Conservation (phyloP, 1,139 yeast genomes). For the Zygosaccharomyces sapae region DNA sequence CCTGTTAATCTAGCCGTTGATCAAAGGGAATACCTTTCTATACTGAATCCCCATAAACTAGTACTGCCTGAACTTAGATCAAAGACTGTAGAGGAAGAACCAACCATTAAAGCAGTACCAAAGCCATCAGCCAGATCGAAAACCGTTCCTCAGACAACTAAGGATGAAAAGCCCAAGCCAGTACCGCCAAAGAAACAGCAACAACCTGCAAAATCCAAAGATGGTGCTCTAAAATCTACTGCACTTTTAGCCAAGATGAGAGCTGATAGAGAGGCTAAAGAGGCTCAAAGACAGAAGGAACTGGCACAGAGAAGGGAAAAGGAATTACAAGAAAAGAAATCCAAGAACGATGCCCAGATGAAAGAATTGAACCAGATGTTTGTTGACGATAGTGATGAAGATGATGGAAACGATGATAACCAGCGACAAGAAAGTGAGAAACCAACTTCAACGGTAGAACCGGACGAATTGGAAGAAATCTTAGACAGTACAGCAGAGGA, state of each 20-base stretch:
- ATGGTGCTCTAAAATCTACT: conserved; percentile 32
- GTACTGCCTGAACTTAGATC: conserved; percentile 8
- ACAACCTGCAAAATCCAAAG: conserved; percentile 12
- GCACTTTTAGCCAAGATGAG: conserved; percentile 35
- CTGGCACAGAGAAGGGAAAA: conserved; percentile 26
- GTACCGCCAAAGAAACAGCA: conserved; percentile 6
- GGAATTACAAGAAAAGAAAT: conserved; percentile 18
- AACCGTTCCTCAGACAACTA: conserved; percentile 15
- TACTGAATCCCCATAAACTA: conserved; percentile 23
- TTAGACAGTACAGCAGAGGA: conserved; percentile 36
- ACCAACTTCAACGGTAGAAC: conserved; percentile 8
- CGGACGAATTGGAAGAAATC: conserved; percentile 28
- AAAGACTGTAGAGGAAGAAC: conserved; percentile 12
- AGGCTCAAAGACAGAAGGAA: conserved; percentile 30
- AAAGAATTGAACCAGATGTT: conserved; percentile 31
- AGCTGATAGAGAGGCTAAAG: conserved; percentile 33
- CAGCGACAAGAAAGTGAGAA: conserved; percentile 2
- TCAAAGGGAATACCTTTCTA: conserved; percentile 21
- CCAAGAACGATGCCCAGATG: conserved; percentile 30
- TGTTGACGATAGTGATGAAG: conserved; percentile 31
- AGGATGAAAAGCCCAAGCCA: background rate
- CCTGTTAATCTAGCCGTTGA: conserved; percentile 23
- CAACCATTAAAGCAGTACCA: conserved; percentile 1
- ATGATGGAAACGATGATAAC: conserved; percentile 5
- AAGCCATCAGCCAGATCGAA: conserved; percentile 14